Evolutionary conservation across 108 stramenopile species (phyloP).

Genomic region (Nitzschia sp.): DNA sequence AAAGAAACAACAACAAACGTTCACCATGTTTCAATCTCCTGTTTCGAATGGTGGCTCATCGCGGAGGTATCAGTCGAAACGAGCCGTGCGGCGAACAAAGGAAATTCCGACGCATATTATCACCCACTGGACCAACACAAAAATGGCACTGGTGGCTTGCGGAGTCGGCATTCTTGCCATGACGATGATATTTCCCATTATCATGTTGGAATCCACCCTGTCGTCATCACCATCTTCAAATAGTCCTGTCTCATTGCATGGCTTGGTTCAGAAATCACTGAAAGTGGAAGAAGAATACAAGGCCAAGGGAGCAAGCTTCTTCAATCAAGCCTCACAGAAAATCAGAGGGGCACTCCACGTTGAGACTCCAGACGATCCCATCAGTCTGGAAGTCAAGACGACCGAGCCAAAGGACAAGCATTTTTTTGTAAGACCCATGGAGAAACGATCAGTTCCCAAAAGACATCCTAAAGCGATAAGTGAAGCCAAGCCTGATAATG

Average conservation of each 20-base stretch:
- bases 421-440: no score
- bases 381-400: background rate
- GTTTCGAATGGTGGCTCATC: background rate
- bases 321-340: background rate
- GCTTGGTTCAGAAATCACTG: slow-evolving; percentile 6
- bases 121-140: slow-evolving; percentile 22
- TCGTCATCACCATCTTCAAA: background rate
- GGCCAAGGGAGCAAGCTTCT: background rate
- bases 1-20: no score
- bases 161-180: slow-evolving; percentile 11
- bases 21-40: background rate
- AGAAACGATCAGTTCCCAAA: no score
- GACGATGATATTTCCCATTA: slow-evolving; percentile 27
- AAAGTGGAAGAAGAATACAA: slow-evolving; percentile 7
- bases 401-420: background rate
- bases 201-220: slow-evolving; percentile 25
- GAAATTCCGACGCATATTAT: slow-evolving; percentile 12
- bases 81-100: slow-evolving; percentile 24
- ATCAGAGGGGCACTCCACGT: slow-evolving; percentile 6
- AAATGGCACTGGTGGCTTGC: slow-evolving; percentile 4
- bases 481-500: background rate
- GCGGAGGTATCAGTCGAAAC: slow-evolving; percentile 27
- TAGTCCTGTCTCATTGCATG: slow-evolving; percentile 5
- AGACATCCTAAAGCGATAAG: no score
- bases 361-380: background rate